Evolutionary conservation across 2,329 filamentous ascomycete genomes (phyloP).

Genomic region (Dactylellina sp.): DNA sequence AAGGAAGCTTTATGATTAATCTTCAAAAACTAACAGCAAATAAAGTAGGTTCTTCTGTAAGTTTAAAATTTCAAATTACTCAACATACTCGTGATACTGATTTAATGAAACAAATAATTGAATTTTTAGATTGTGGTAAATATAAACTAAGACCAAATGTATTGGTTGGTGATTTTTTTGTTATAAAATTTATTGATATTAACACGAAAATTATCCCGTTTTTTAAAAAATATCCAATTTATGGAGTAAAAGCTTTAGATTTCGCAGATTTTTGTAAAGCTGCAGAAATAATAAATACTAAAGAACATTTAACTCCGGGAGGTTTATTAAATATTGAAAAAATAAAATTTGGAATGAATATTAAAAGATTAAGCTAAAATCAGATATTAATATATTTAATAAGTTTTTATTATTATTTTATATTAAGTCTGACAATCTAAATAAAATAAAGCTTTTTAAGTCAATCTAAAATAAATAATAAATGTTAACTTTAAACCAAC

Average conservation of each 20-base stretch:
- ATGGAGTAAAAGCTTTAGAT: conserved; percentile 14
- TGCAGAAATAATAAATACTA: conserved; percentile 21
- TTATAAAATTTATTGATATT: conserved; percentile 11
- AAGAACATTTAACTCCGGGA: conserved; percentile 29
- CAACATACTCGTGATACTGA: conserved; percentile 2
- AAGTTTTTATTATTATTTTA: conserved; percentile 33
- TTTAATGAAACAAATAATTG: conserved; percentile 14
- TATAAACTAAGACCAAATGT: conserved; percentile 20
- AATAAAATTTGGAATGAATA: conserved; percentile 39
- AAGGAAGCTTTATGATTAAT: conserved; percentile 8
- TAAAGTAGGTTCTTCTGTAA: conserved; percentile 9
- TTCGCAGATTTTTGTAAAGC: conserved; percentile 13
- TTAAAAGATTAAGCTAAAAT: conserved; percentile 44
- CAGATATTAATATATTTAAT: conserved; percentile 57
- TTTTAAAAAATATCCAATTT: conserved; percentile 8
- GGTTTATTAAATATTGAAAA: conserved; percentile 54
- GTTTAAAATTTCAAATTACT: too few species aligned
- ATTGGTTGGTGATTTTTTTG: neutral
- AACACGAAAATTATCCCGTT: conserved; percentile 12
- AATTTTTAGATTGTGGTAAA: conserved; percentile 11
- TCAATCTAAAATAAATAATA: conserved; percentile 57
- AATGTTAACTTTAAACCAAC: conserved; percentile 59
- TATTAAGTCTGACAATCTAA: conserved; percentile 48
- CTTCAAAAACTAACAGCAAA: conserved; percentile 48
- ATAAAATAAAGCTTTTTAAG: conserved; percentile 57